phyloP scores from a whole-genome alignment of 495 filamentous ascomycete genomes.

The Penicillium flavigenum region DNA sequence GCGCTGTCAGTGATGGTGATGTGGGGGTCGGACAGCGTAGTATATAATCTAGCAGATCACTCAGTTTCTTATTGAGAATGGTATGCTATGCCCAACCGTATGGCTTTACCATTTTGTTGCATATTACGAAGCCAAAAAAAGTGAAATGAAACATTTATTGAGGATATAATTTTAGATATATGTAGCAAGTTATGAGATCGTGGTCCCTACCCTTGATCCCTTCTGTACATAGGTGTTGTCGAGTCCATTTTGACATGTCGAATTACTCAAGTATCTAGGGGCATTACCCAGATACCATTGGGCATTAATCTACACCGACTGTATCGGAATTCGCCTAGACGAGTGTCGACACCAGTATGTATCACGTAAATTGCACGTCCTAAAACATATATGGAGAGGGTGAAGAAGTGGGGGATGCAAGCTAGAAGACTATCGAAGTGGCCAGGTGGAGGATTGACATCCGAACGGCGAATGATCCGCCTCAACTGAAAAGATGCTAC shows the following conservation, averaged over 20 bases:
- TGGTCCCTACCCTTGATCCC: neutral
- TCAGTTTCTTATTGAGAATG: neutral
- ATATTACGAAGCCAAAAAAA: neutral
- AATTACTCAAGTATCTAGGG: neutral
- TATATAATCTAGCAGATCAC: neutral
- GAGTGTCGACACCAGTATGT: neutral
- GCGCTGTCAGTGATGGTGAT: neutral
- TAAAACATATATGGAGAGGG: neutral
- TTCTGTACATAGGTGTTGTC: too few species aligned
- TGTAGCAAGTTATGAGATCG: neutral
- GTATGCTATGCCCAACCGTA: neutral
- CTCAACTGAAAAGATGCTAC: conserved; percentile 15
- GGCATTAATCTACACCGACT: neutral
- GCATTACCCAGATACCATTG: too few species aligned
- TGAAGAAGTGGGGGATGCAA: neutral
- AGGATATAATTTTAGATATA: neutral
- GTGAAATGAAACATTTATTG: neutral
- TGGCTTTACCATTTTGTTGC: neutral
- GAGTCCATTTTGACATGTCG: too few species aligned
- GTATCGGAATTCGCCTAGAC: neutral
- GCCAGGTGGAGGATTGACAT: conserved; percentile 3
- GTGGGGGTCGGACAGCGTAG: neutral
- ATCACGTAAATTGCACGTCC: neutral
- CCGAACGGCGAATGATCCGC: neutral
- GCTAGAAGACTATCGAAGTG: conserved; percentile 9